These are phyloP conservation scores for Phaeosphaeriaceae sp. DNA, from an alignment of 2,329 filamentous ascomycete genomes.

Conservation along the genomic window DNA sequence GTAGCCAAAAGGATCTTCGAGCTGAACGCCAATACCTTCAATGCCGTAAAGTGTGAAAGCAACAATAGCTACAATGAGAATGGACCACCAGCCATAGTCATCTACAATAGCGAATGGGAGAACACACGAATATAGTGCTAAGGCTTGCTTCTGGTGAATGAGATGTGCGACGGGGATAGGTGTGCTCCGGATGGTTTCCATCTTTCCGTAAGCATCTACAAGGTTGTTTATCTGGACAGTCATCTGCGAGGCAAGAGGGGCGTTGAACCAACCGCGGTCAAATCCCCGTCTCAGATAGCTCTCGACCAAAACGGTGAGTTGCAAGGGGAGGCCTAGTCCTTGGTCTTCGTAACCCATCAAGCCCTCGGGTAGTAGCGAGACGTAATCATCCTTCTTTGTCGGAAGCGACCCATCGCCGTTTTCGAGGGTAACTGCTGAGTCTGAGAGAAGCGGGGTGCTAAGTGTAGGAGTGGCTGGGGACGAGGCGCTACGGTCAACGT, in stretches of 20 bases:
- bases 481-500: constrained; percentile 25
- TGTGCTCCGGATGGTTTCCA: constrained; percentile 71
- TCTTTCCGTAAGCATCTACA: constrained; percentile 64
- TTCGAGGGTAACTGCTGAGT: constrained; percentile 23
- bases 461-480: constrained; percentile 15
- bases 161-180: constrained; percentile 69
- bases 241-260: constrained; percentile 64
- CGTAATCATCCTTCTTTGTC: constrained; percentile 56
- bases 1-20: constrained; percentile 71
- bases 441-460: constrained; percentile 27
- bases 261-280: constrained; percentile 64
- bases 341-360: constrained; percentile 62
- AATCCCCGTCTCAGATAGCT: constrained; percentile 64
- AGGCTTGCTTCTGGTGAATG: constrained; percentile 69
- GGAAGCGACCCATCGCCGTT: constrained; percentile 39
- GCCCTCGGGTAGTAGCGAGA: constrained; percentile 57
- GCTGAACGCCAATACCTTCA: constrained; percentile 66
- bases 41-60: constrained; percentile 70
- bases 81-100: constrained; percentile 67
- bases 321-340: constrained; percentile 65
- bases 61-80: constrained; percentile 65
- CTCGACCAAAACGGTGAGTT: constrained; percentile 66
- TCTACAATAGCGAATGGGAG: constrained; percentile 69
- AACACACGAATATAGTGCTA: constrained; percentile 65
- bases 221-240: constrained; percentile 63